Evolutionary conservation across 2,329 filamentous ascomycete species (phyloP).

Genomic region (Botrytis squamosa): DNA sequence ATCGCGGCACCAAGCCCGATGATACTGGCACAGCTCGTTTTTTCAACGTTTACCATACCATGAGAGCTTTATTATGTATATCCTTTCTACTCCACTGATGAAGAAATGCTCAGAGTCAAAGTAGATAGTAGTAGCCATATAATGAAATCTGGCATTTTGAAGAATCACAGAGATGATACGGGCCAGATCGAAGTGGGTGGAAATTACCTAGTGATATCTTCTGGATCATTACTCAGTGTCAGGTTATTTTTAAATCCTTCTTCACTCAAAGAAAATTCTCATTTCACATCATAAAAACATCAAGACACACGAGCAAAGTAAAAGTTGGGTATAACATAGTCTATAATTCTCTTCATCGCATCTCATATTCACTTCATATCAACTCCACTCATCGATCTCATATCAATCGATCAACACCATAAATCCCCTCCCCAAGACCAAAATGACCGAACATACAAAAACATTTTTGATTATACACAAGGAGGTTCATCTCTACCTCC

Average conservation of each 20-base stretch:
- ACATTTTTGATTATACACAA: constrained; percentile 21
- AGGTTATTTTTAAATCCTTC: too few relatives aligned
- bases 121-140: not conserved
- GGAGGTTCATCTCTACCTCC: constrained; percentile 1
- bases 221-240: not conserved
- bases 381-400: not conserved
- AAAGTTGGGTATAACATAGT: constrained; percentile 28
- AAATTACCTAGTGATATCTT: not conserved
- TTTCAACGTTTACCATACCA: not conserved
- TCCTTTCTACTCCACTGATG: not conserved
- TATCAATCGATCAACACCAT: not conserved
- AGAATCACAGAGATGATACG: not conserved
- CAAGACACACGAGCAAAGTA: not conserved
- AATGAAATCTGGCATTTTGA: not conserved
- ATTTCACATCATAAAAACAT: not conserved
- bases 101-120: not conserved
- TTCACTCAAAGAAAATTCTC: not conserved
- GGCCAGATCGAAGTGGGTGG: not conserved
- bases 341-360: constrained; percentile 24
- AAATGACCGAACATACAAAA: constrained; percentile 4
- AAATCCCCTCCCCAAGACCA: not conserved
- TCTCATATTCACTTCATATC: constrained; percentile 8
- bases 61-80: not conserved
- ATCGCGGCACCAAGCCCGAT: too few relatives aligned
- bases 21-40: not conserved